Base-by-base conservation (phyloP, 2,329 filamentous ascomycete species). In the Elsinoe arachidis region DNA sequence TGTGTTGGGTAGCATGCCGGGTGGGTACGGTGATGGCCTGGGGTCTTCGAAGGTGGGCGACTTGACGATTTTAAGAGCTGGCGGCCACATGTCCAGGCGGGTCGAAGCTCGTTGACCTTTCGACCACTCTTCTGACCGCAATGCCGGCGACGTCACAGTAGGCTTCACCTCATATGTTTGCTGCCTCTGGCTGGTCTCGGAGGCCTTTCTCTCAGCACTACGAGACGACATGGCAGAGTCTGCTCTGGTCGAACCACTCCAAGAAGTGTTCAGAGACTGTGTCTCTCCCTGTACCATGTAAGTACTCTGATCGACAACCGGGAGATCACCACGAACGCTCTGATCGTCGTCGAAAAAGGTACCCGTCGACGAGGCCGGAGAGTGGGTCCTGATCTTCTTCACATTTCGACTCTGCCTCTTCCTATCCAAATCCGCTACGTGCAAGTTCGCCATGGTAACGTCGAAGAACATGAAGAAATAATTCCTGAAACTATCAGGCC, bases 341-440 rank as follows among this genome's bases (percentile, higher is more conserved):
- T 53, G 49, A 38, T 56, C 54, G 43, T 56, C 41, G 43, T 56
- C 54, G 17, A 56, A 56, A 19, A 56, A 56, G 14, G 54, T 56
- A 21, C 54, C 54, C 17, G 41, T 56, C 2, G 54, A 56, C 14
- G 54, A 56, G 26, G 54, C 54, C 33, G 54, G 54, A 23, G 54
- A 56, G 17, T 56, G 38, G 54, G 39, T 56, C 33, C 54, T 47
- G 54, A 56, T 37, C 41, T 47, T 56, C 19, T 56, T 56, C 7
- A 49, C 41, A 38, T 43, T 38, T 15, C 54, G 54, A 56, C 39
- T 56, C 41, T 56, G 39, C 33, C 53, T 43, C 37, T 39, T 37
- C 49, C 19, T 53, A 15, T 53, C 49, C 49, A 53, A 19, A 11
- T 53, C 49, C 34, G 35, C 49, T 35, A 53, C 49, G 17, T 53